Evolutionary conservation across 2,329 filamentous ascomycete genomes (phyloP).

Genomic region (Paradendryphiella salina): DNA sequence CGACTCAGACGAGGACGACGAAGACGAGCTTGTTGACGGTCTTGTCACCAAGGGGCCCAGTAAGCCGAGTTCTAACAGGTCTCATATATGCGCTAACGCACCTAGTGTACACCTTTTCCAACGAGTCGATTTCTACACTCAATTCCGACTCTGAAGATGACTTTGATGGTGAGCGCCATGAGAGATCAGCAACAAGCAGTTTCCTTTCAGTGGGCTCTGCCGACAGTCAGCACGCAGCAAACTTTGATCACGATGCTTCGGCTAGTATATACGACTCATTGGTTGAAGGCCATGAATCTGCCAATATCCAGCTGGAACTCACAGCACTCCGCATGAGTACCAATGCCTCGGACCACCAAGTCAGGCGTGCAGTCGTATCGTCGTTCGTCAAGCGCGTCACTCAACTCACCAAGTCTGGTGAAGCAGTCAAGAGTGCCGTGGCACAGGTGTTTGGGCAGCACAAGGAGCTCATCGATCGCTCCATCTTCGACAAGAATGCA

Average conservation of each 20-base stretch:
- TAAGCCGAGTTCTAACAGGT: conserved; percentile 22
- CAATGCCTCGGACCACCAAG: conserved; percentile 85
- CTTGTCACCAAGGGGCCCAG: conserved; percentile 44
- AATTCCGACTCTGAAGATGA: conserved; percentile 56
- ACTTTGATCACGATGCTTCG: conserved; percentile 87
- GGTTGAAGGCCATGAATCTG: conserved; percentile 68
- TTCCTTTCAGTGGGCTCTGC: conserved; percentile 74
- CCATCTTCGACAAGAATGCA: conserved; percentile 60
- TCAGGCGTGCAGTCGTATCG: conserved; percentile 81
- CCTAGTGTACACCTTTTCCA: conserved; percentile 56
- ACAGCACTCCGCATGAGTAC: conserved; percentile 89
- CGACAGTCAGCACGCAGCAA: conserved; percentile 56
- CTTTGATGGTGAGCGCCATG: conserved; percentile 50
- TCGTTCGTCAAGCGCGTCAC: conserved; percentile 82
- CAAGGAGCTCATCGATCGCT: conserved; percentile 62
- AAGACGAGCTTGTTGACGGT: conserved; percentile 57
- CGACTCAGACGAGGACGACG: conserved; percentile 64
- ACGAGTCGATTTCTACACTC: conserved; percentile 67
- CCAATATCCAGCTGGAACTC: conserved; percentile 92
- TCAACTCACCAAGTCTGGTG: conserved; percentile 63
- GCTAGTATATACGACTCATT: conserved; percentile 85
- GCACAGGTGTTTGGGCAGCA: conserved; percentile 54
- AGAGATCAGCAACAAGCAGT: conserved; percentile 67
- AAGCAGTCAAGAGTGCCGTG: conserved; percentile 48
- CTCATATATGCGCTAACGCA: conserved; percentile 17